Evolutionary conservation across 2,329 filamentous ascomycete species (phyloP).

Genomic region (Venturia oleaginea): DNA sequence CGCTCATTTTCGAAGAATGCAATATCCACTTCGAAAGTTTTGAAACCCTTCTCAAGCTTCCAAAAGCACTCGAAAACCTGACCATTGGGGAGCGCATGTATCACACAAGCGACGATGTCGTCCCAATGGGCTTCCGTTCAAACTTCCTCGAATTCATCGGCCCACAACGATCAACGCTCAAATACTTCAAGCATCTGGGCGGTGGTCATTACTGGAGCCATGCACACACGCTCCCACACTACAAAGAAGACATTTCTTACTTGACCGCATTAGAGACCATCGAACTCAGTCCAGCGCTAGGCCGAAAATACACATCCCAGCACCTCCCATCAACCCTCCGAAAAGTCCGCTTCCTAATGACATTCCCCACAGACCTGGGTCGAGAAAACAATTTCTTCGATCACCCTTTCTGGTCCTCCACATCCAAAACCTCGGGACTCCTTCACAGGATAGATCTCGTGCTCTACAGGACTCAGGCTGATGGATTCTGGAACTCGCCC

Average conservation of each 20-base stretch:
- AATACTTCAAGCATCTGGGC: constrained; percentile 7
- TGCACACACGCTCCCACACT: not conserved
- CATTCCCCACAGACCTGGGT: not conserved
- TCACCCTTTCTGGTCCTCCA: not conserved
- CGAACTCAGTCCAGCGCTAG: not conserved
- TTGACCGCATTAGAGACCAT: not conserved
- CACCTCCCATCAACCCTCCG: not conserved
- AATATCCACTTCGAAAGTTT: not conserved
- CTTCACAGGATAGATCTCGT: not conserved
- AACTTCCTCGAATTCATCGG: not conserved
- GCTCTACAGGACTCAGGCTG: not conserved
- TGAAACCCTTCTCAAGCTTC: not conserved
- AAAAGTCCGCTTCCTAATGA: not conserved
- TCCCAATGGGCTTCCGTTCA: not conserved
- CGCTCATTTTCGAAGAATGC: constrained; percentile 12
- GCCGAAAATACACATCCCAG: not conserved
- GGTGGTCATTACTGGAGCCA: not conserved
- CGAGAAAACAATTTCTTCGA: not conserved
- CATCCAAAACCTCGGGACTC: not conserved
- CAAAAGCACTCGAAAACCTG: constrained; percentile 3
- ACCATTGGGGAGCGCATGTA: constrained; percentile 3
- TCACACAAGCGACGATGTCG: not conserved
- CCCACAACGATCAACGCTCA: not conserved
- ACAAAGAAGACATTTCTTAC: not conserved
- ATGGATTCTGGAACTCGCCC: not conserved